Conservation (phyloP, 163 green algal genomes). For the Trebouxia gelatinosa region DNA sequence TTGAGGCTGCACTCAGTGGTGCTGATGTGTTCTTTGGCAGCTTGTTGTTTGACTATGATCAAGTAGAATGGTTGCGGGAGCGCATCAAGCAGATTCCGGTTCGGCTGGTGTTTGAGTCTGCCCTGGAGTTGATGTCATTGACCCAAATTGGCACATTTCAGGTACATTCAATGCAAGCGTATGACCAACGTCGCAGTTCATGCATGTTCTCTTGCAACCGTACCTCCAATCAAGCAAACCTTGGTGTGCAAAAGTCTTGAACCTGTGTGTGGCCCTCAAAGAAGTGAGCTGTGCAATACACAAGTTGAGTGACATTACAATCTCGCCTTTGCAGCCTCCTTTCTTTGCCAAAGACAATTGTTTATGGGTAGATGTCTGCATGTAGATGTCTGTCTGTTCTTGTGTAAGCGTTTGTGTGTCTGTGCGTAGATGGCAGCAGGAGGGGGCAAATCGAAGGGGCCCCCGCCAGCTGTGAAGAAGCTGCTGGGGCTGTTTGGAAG, state of each 20-base stretch:
- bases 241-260: too few species aligned
- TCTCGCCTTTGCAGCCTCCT: too few species aligned
- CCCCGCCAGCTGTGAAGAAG: constrained; percentile 88
- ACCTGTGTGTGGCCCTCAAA: too few species aligned
- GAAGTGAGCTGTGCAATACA: too few species aligned
- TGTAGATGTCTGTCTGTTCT: too few species aligned
- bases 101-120: constrained; percentile 93
- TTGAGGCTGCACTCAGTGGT: constrained; percentile 73
- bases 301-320: too few species aligned
- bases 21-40: constrained; percentile 93
- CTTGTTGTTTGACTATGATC: constrained; percentile 97
- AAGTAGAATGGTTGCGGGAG: constrained; percentile 92
- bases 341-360: too few species aligned
- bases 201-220: too few species aligned
- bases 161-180: neutral
- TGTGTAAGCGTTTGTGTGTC: too few species aligned
- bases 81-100: constrained; percentile 70
- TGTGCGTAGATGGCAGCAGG: neutral
- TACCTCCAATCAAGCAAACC: too few species aligned
- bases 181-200: too few species aligned
- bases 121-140: constrained; percentile 92
- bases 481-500: constrained; percentile 91
- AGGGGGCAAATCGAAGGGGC: constrained; percentile 67
- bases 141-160: neutral
- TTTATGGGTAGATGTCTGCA: too few species aligned